Evolutionary conservation across 169 alveolate species (phyloP), one percentile per base, ranked within the genome.

Genomic region (Condylostoma magnum): DNA sequence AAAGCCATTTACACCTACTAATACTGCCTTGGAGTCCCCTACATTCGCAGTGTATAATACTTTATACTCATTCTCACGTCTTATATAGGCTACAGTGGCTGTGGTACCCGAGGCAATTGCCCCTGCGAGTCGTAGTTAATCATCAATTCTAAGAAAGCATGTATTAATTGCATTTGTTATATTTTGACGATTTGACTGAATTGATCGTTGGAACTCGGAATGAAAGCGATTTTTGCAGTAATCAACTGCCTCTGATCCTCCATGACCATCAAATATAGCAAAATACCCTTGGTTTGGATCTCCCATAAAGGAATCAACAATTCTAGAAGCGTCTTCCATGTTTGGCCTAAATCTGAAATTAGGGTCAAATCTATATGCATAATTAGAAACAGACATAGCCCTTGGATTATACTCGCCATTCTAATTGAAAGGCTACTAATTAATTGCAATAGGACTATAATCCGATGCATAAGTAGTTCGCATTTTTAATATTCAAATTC

Each of bases 1-100:
- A 18, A 87, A 90, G 28, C 77, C 74, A 50, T 85, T 82, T 25
- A 68, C 78, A 34, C 76, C 80, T 43, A 74, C 68, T 55, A 89
- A 55, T 0, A 85, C 88, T 50, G 91, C 86, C n/a, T 86, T 57
- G 30, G 91, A 79, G 60, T 89, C 95, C 12, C 95, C 95, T 12
- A 76, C 76, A 70, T 89, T 89, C 1, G 93, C 92, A 3, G 77
- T 41, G 58, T 89, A 77, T 5, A 82, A n/a, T 12, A 82, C 86
- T 58, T 47, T 60, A 38, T 60, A 36, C 2, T 33, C 15, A n/a
- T 30, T 36, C 25, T 60, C 71, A 20, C 27, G 15, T 0, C 56
- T n/a, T 15, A 60, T n/a, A 34, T n/a, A 60, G 8, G 25, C 6
- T n/a, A 41, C 28, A 60, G 71, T 60, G 6, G 56, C 71, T 10